phyloP scores from a whole-genome alignment of 768 basidiomycete genomes.

The Goffeauzyma gilvescens region DNA sequence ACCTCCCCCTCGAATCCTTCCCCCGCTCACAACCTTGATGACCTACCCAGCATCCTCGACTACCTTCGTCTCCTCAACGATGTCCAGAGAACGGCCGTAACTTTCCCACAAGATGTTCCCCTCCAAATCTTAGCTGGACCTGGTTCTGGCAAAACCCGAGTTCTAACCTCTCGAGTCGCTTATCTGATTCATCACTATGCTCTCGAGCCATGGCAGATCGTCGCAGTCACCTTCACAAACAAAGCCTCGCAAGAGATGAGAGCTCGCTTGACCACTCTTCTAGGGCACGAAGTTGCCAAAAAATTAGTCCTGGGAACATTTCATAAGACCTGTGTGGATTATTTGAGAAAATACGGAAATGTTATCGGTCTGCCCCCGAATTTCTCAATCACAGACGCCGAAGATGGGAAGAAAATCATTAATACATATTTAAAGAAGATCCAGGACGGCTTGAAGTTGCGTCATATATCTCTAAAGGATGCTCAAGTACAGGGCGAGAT shows the following conservation, averaged over 20 bases:
- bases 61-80: not conserved
- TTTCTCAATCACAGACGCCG: slow-evolving; percentile 65
- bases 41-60: slow-evolving; percentile 32
- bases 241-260: slow-evolving; percentile 79
- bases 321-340: slow-evolving; percentile 54
- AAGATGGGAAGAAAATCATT: slow-evolving; percentile 60
- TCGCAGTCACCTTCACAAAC: slow-evolving; percentile 59
- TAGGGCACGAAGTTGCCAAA: slow-evolving; percentile 44
- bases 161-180: slow-evolving; percentile 33
- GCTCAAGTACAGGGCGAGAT: slow-evolving; percentile 43
- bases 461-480: slow-evolving; percentile 40
- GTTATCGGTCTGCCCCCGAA: slow-evolving; percentile 46
- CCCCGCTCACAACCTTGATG: slow-evolving; percentile 35
- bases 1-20: slow-evolving; percentile 39
- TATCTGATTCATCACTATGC: slow-evolving; percentile 27
- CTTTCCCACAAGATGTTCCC: slow-evolving; percentile 43
- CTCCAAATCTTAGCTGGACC: slow-evolving; percentile 70
- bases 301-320: slow-evolving; percentile 49
- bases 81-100: slow-evolving; percentile 35
- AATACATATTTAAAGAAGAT: slow-evolving; percentile 43
- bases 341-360: slow-evolving; percentile 47
- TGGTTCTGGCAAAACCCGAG: slow-evolving; percentile 38
- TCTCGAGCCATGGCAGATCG: slow-evolving; percentile 25
- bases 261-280: slow-evolving; percentile 44
- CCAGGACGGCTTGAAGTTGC: slow-evolving; percentile 37